Conservation (phyloP, 805 yeast species). For the Hanseniaspora taiwanica region DNA sequence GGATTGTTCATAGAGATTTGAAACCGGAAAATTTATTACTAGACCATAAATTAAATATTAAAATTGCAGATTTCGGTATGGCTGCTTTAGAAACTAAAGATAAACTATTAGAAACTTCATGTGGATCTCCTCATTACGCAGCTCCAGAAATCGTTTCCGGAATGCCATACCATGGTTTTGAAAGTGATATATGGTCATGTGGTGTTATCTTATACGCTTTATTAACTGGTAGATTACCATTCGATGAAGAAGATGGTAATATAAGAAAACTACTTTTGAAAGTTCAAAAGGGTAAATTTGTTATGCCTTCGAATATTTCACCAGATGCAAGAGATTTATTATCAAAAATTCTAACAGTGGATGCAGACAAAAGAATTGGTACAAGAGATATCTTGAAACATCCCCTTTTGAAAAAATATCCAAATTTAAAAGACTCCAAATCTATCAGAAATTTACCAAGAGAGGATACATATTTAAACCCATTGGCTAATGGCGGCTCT, state of each 20-base stretch:
- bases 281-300: constrained; percentile 81
- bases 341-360: constrained; percentile 63
- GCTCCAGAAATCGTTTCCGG: constrained; percentile 98
- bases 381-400: constrained; percentile 67
- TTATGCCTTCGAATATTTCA: constrained; percentile 70
- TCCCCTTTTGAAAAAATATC: constrained; percentile 69
- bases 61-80: constrained; percentile 98
- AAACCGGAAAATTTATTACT: constrained; percentile 70
- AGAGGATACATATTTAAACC: constrained; percentile 27
- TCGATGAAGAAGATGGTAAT: constrained; percentile 76
- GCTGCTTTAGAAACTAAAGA: constrained; percentile 86
- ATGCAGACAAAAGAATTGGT: constrained; percentile 68
- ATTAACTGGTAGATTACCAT: constrained; percentile 88
- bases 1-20: constrained; percentile 79
- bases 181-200: constrained; percentile 96
- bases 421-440: constrained; percentile 23
- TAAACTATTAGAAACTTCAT: constrained; percentile 78
- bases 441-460: constrained; percentile 26
- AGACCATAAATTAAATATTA: constrained; percentile 77
- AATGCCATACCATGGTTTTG: constrained; percentile 88
- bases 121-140: constrained; percentile 98
- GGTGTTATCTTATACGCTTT: constrained; percentile 91
- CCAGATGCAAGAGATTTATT: constrained; percentile 81
- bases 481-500: constrained; percentile 23
- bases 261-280: constrained; percentile 75